Conservation (phyloP, 345 rosid genomes). For the Adansonia digitata region DNA sequence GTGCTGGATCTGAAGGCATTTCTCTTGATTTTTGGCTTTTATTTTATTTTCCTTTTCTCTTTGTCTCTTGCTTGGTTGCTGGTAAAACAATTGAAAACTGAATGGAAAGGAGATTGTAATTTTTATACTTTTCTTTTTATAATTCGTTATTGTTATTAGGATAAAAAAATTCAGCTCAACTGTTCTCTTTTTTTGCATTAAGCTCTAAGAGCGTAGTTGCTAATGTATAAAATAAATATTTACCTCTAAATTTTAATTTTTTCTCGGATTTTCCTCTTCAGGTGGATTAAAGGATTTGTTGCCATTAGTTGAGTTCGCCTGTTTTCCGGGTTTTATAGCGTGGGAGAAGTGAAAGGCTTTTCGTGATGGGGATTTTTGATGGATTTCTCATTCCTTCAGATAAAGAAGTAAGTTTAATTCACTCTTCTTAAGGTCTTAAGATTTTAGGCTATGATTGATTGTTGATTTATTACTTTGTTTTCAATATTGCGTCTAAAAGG, state of each 20-base stretch:
- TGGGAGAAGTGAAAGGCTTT: slow-evolving; percentile 13
- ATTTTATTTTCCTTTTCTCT: not conserved
- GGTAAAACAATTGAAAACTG: not conserved
- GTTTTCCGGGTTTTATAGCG: not conserved
- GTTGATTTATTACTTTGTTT: not conserved
- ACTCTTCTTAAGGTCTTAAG: not conserved
- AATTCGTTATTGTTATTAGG: not conserved
- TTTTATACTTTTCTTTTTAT: not conserved
- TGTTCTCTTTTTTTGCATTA: not conserved
- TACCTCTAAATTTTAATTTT: not conserved
- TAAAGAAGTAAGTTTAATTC: slow-evolving; percentile 55
- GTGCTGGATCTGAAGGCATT: slow-evolving; percentile 17
- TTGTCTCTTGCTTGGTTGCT: not conserved
- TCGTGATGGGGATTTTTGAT: slow-evolving; percentile 75
- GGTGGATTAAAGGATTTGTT: slow-evolving; percentile 9
- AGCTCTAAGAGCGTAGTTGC: not conserved
- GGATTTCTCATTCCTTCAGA: slow-evolving; percentile 90
- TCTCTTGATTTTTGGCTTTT: not conserved
- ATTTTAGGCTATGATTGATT: not conserved
- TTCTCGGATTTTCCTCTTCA: not conserved
- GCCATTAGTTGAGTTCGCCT: slow-evolving; percentile 13
- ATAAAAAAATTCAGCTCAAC: not conserved
- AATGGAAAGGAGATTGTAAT: not conserved
- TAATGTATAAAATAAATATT: not conserved
- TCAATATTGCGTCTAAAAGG: not conserved